A percentile compares a stretch with the other conserved stretches of the same genome.
Conservation (phyloP, 306 rosid genomes). For the Corylus americana region DNA sequence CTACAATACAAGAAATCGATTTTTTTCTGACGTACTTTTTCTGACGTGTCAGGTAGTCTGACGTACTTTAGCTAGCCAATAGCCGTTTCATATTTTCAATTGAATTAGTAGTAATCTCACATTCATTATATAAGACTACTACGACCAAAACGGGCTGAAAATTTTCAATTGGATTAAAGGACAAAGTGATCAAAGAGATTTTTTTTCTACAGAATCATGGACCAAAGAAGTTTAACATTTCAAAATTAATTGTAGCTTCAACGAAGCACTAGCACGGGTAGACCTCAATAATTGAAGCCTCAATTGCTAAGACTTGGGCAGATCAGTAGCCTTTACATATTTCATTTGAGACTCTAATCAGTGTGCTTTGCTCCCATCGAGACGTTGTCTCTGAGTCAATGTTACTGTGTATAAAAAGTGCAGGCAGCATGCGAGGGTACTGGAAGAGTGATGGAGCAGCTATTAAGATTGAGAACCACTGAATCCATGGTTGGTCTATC, state of each 20-base stretch:
- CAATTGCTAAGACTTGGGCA: background rate
- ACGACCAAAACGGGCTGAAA: no score
- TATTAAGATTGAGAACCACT: conserved; percentile 39
- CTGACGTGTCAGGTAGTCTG: no score
- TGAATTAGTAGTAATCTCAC: no score
- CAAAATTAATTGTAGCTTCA: conserved; percentile 8
- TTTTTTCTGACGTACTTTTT: no score
- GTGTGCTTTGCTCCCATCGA: background rate
- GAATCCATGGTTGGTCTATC: conserved; percentile 55
- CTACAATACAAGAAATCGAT: no score
- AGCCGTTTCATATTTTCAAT: no score
- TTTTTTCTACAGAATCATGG: no score
- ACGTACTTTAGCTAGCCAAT: no score
- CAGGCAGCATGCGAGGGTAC: conserved; percentile 38
- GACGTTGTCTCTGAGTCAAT: background rate
- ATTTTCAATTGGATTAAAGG: no score
- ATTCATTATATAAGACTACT: no score
- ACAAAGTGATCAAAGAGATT: no score
- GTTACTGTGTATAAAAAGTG: conserved; percentile 25
- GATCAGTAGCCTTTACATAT: background rate
- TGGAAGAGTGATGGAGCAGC: conserved; percentile 31
- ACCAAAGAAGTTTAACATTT: background rate
- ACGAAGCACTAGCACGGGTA: no score
- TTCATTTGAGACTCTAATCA: background rate
- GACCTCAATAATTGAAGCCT: background rate